A percentile compares a stretch with the other conserved stretches of the same genome.
Conservation (phyloP, 2,329 filamentous ascomycete genomes). For the Xylaria digitata region DNA sequence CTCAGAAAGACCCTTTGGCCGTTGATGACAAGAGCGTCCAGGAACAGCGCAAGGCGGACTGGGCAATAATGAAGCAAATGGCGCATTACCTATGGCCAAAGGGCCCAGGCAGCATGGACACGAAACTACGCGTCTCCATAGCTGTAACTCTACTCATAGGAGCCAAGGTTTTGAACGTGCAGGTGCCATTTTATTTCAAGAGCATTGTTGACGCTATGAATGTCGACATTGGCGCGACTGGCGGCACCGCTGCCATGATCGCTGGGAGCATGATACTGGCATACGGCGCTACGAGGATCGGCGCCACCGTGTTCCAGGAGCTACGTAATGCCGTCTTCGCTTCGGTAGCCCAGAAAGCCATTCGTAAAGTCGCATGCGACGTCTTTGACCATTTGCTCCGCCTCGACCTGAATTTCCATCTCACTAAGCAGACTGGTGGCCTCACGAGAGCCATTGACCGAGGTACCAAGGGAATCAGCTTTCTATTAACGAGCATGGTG, state of each 20-base stretch:
- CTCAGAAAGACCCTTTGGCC: conserved; percentile 66
- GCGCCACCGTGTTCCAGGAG: conserved; percentile 91
- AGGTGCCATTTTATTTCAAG: conserved; percentile 99
- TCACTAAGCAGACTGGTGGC: conserved; percentile 93
- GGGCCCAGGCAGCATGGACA: conserved; percentile 76
- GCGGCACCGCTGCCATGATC: conserved; percentile 89
- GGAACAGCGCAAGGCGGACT: conserved; percentile 95
- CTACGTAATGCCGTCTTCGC: conserved; percentile 96
- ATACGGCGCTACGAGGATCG: conserved; percentile 89
- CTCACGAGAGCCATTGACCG: conserved; percentile 94
- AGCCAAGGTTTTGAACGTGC: conserved; percentile 95
- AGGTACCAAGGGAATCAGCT: conserved; percentile 98
- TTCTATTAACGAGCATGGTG: conserved; percentile 96
- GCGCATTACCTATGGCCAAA: conserved; percentile 95
- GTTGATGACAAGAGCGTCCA: conserved; percentile 75
- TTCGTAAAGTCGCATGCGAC: conserved; percentile 87
- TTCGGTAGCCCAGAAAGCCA: conserved; percentile 96
- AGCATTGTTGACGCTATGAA: conserved; percentile 98
- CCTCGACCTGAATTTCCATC: conserved; percentile 92
- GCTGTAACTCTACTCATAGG: conserved; percentile 87
- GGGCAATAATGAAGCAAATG: conserved; percentile 99
- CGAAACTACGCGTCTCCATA: conserved; percentile 84
- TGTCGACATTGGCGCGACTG: conserved; percentile 85
- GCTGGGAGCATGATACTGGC: conserved; percentile 94
- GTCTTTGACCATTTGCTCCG: conserved; percentile 91